Percentiles rank a stretch among this genome's conserved stretches.
Conservation (phyloP, 176 grass and related monocot genomes). For the Hsuehochloa calcarea region DNA sequence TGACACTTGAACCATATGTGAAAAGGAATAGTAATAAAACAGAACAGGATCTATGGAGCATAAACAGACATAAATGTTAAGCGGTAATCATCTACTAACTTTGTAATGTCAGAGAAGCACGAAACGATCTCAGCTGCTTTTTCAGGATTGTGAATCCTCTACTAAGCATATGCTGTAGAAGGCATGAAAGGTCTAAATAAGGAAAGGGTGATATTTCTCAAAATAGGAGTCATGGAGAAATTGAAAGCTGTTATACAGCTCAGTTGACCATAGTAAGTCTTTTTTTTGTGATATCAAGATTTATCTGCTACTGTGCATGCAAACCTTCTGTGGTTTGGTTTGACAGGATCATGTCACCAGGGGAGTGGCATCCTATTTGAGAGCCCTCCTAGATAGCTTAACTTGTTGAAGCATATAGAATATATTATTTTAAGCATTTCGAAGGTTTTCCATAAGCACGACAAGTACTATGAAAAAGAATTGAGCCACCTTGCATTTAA, state of each 20-base stretch:
- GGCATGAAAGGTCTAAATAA: neutral
- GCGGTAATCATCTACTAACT: neutral
- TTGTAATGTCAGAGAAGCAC: neutral
- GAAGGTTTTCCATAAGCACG: conserved; percentile 12
- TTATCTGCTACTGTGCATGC: neutral
- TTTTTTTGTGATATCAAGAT: neutral
- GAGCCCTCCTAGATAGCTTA: conserved; percentile 3
- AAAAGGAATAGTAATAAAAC: neutral
- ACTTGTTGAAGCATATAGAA: neutral
- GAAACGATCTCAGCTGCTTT: neutral
- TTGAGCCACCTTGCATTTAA: neutral
- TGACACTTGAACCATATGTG: neutral
- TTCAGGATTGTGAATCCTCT: neutral
- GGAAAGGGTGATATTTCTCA: neutral
- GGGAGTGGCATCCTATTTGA: neutral
- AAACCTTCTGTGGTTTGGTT: neutral
- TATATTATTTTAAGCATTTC: conserved; percentile 20
- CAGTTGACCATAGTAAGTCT: neutral
- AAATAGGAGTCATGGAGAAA: neutral
- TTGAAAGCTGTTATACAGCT: neutral
- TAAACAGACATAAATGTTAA: neutral
- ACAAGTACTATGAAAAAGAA: neutral
- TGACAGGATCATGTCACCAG: neutral
- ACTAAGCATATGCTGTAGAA: neutral
- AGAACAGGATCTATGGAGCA: neutral